Evolutionary conservation across 2,329 filamentous ascomycete species (phyloP).

Genomic region (Fusarium chaquense): DNA sequence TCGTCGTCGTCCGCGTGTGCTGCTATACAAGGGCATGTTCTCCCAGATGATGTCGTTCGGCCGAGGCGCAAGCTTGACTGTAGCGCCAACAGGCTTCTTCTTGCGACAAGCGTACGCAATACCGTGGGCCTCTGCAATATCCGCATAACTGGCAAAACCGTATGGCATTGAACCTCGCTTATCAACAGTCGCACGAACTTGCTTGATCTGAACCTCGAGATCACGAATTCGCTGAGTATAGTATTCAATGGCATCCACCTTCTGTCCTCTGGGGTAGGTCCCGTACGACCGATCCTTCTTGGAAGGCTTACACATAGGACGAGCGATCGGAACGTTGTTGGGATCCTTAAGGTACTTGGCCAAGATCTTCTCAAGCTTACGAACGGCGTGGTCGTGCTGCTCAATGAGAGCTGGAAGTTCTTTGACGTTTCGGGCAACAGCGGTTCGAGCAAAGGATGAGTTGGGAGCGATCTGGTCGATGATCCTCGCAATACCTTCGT

Average conservation of each 20-base stretch:
- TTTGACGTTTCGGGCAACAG: constrained; percentile 92
- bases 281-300: constrained; percentile 79
- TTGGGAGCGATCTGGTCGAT: constrained; percentile 84
- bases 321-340: constrained; percentile 77
- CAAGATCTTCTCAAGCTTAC: constrained; percentile 83
- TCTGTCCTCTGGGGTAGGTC: constrained; percentile 75
- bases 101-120: constrained; percentile 85
- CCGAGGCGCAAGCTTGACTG: constrained; percentile 81
- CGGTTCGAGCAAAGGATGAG: constrained; percentile 81
- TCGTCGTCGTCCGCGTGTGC: constrained; percentile 76
- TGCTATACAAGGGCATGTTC: constrained; percentile 81
- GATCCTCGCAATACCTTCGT: constrained; percentile 88
- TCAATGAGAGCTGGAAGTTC: constrained; percentile 87
- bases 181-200: constrained; percentile 84
- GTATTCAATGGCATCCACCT: constrained; percentile 95
- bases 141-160: constrained; percentile 93
- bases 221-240: constrained; percentile 85
- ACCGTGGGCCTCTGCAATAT: constrained; percentile 86
- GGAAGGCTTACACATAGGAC: constrained; percentile 83
- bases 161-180: constrained; percentile 89
- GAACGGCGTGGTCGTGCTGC: constrained; percentile 83
- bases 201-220: constrained; percentile 85
- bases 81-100: constrained; percentile 83
- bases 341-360: constrained; percentile 94
- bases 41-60: constrained; percentile 97